Base-by-base conservation (phyloP, 257 asterid species). In the Haberlea rhodopensis region DNA sequence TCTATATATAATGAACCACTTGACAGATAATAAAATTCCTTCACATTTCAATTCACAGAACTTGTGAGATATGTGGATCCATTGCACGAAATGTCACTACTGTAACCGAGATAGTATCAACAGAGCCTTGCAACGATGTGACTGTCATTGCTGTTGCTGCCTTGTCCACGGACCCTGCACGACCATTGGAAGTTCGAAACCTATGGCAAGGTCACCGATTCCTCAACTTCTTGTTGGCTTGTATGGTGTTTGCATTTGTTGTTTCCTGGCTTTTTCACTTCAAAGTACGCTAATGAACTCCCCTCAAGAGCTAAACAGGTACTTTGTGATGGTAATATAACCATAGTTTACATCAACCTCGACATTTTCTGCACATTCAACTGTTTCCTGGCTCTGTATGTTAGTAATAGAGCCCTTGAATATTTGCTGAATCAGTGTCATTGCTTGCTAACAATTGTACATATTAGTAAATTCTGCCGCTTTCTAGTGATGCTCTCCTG, bases 231-330 rank as follows among this genome's bases (percentile, higher is more conserved):
- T 71, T 89, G 79, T 72, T 86, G 46, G 94, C 96, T 64, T 89
- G 95, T 52, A 84, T 83, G 94, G 95, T 89, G 52, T 86, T 86
- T 79, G 96, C 95, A 13, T 86, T 88, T 51, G 91, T 88, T 40
- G 79, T 86, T 58, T 85, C 96, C 23, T 86, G 96, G 96, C 91
- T 88, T 67, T 86, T 89, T 52, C 96, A 84, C 78, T 89, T 89
- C 88, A 84, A 86, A 13, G 79, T 86, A 6, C 86, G 81, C 64
- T 73, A 86, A 15, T 88, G 79, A 81, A 22, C 22, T 16, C 31
- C 9, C n/a, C n/a, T 22, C 52, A 25, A 15, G 2, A 20, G 52
- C 53, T 4, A 24, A 49, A 28, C 7, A 5, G 29, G 18, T n/a
- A 8, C 43, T 19, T 22, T 22, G 7, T 48, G 48, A 13, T 10